Evolutionary conservation across 768 basidiomycete genomes (phyloP).

Genomic region (Omphalotus guepiniiformis): DNA sequence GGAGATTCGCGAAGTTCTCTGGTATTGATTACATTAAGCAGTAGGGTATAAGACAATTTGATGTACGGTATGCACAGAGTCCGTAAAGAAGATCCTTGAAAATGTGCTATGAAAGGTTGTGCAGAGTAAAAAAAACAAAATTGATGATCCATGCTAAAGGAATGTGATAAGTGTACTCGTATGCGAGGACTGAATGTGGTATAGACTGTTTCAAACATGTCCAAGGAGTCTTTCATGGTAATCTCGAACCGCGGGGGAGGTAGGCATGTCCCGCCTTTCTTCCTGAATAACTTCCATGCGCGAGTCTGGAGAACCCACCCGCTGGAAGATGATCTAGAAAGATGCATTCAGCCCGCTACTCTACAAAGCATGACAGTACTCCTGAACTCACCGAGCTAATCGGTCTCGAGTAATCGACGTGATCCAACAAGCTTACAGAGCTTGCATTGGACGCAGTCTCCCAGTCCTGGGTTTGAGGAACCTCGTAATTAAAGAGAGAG

Average conservation of each 20-base stretch:
- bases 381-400: slow-evolving; percentile 3
- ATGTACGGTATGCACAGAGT: too few relatives aligned
- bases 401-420: slow-evolving; percentile 7
- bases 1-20: too few relatives aligned
- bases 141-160: too few relatives aligned
- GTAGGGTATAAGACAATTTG: too few relatives aligned
- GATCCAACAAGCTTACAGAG: slow-evolving; percentile 1
- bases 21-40: too few relatives aligned
- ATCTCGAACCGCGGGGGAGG: not conserved
- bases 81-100: too few relatives aligned
- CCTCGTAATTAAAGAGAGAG: not conserved
- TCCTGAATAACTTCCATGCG: not conserved
- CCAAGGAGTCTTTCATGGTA: slow-evolving; percentile 4
- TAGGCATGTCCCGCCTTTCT: not conserved
- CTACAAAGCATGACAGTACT: not conserved
- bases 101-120: too few relatives aligned
- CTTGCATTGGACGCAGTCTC: not conserved
- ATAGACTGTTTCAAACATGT: too few relatives aligned
- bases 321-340: not conserved
- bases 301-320: not conserved
- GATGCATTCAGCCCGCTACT: not conserved
- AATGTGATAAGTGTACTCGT: too few relatives aligned
- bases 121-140: too few relatives aligned
- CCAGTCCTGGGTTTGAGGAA: not conserved
- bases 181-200: too few relatives aligned